Base-by-base conservation (phyloP, 805 yeast genomes). In the Clavispora phyllophila region DNA sequence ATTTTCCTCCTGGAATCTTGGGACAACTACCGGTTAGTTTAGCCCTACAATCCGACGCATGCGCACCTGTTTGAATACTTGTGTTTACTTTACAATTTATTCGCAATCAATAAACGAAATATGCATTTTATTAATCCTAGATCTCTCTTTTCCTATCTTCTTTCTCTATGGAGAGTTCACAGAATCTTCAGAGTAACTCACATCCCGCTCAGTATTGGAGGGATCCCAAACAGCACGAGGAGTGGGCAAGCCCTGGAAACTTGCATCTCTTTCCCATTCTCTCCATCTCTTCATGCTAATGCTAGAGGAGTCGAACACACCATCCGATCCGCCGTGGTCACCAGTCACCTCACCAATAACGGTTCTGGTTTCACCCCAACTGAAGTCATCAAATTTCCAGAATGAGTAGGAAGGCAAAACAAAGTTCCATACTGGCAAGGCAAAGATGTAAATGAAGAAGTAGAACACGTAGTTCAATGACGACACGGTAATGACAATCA, bases 321-420 rank as follows among this genome's bases (percentile, higher is more conserved):
- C 98, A 35, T 78, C 85, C 18, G 53, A 73, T 19, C 73, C 85
- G 36, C 79, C 84, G 58, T 87, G 93, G 14, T 72, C 79, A 18
- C 76, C 79, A 54, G 82, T 79, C 53, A 73, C 81, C 33, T 78
- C 87, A 9, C 79, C 88, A 20, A 76, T 76, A 39, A 88, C 79
- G n/a, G 82, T 75, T 70, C 96, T 76, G 2, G 96, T 90, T 46
- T 87, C 95, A 58, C 97, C 96, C 97, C 97, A 90, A 60, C 89
- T 81, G 65, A 90, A 90, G 61, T 90, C 96, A 64, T 90, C 97
- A 65, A 89, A 88, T 58, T 88, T 88, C 97, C 97, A 90, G 61
- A 74, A 89, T 0, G 96, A 84, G 63, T 90, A 88, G 10, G 81
- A 58, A 2, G 97, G 97, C 37, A 90, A 71, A 5, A 88, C 80